A percentile compares a stretch with the other conserved stretches of the same genome.
Conservation (phyloP, 1,139 yeast genomes). For the Lodderomyces metapsilosis region DNA sequence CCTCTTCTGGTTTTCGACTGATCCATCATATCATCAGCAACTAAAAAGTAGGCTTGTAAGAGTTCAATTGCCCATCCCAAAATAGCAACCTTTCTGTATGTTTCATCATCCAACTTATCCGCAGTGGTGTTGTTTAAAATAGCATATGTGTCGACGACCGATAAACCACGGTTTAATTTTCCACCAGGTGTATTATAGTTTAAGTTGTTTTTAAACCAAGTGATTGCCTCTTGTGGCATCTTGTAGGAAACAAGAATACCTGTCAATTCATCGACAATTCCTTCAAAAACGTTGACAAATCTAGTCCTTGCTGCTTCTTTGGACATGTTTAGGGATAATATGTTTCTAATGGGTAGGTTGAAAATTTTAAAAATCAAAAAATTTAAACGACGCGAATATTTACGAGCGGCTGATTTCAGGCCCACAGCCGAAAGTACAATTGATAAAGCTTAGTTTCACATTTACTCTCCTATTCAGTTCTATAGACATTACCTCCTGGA, state of each 20-base stretch:
- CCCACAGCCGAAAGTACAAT: not conserved
- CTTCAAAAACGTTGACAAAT: constrained; percentile 75
- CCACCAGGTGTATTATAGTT: constrained; percentile 95
- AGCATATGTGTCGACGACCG: constrained; percentile 90
- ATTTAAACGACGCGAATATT: constrained; percentile 1
- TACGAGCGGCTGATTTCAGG: not conserved
- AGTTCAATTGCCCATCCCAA: constrained; percentile 97
- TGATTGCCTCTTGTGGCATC: constrained; percentile 82
- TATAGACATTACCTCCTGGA: constrained; percentile 26
- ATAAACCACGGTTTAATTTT: constrained; percentile 91
- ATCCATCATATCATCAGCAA: constrained; percentile 99
- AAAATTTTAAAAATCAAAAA: not conserved
- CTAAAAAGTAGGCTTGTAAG: constrained; percentile 93
- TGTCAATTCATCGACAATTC: constrained; percentile 72
- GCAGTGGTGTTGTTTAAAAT: constrained; percentile 64
- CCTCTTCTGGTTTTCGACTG: constrained; percentile 96
- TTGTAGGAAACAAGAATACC: constrained; percentile 65
- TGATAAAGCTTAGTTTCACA: too few species aligned
- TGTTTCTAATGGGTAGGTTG: not conserved
- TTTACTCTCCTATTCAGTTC: too few species aligned
- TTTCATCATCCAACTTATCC: constrained; percentile 61
- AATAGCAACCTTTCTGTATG: constrained; percentile 81
- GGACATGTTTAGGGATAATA: constrained; percentile 14
- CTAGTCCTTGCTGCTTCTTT: constrained; percentile 50
- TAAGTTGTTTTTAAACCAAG: constrained; percentile 77